Evolutionary conservation across 805 yeast genomes (phyloP).

Genomic region (Jamesozyma gamospora): DNA sequence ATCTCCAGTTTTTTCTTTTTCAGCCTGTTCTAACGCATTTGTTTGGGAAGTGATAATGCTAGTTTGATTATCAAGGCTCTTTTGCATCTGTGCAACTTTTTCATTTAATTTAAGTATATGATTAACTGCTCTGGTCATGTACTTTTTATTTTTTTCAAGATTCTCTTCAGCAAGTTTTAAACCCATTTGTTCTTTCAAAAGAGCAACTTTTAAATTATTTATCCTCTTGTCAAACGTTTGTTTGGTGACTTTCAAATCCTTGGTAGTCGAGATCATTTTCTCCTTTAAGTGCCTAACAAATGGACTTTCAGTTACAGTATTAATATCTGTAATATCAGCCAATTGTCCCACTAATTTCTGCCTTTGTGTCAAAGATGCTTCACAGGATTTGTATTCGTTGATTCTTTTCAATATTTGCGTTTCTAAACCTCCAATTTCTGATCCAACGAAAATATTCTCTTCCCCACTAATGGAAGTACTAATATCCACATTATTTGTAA

Average conservation of each 20-base stretch:
- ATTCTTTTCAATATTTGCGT: constrained; percentile 4
- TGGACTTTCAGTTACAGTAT: constrained; percentile 7
- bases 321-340: constrained; percentile 1
- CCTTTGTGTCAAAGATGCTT: neutral
- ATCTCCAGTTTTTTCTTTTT: neutral
- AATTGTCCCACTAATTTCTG: neutral
- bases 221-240: constrained; percentile 5
- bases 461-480: too few relatives aligned
- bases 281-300: constrained; percentile 7
- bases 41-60: neutral
- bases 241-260: constrained; percentile 5
- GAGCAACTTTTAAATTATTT: constrained; percentile 5
- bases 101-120: constrained; percentile 2
- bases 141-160: constrained; percentile 1
- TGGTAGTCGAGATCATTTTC: constrained; percentile 2
- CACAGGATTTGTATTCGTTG: constrained; percentile 2
- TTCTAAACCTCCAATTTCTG: constrained; percentile 5
- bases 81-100: neutral
- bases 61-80: neutral
- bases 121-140: constrained; percentile 1
- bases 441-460: neutral
- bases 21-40: neutral
- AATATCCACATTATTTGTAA: too few relatives aligned
- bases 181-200: neutral
- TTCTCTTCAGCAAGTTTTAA: neutral